Evolutionary conservation across 2,329 filamentous ascomycete genomes (phyloP).

Genomic region (Fusarium sp.): DNA sequence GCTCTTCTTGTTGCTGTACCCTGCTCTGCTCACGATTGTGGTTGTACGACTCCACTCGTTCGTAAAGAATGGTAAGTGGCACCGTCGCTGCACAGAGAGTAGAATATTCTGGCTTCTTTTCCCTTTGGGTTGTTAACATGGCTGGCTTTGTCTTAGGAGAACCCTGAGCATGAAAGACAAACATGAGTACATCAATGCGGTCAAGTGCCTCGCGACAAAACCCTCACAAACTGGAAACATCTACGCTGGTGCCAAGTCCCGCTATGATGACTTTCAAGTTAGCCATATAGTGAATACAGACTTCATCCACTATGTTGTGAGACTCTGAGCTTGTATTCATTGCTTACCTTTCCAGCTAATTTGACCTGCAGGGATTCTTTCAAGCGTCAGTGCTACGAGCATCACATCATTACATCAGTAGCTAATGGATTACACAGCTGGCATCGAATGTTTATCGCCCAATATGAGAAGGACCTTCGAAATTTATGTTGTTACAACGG

Average conservation of each 20-base stretch:
- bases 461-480: background rate
- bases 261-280: background rate
- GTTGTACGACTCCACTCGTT: background rate
- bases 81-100: fast-evolving
- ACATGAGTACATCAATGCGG: background rate
- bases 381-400: background rate
- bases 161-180: background rate
- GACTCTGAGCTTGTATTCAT: too few relatives aligned
- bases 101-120: fast-evolving
- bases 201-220: background rate
- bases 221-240: background rate
- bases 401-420: too few relatives aligned
- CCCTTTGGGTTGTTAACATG: fast-evolving
- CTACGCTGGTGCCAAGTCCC: background rate
- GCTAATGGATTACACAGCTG: too few relatives aligned
- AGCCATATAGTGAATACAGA: background rate
- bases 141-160: background rate
- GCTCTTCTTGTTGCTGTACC: background rate
- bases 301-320: background rate
- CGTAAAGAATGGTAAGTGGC: background rate
- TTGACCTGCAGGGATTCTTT: background rate
- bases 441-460: background rate
- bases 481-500: background rate
- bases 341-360: too few relatives aligned
- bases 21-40: fast-evolving